phyloP scores from a whole-genome alignment of 23 red algal species.

The Gracilaria domingensis region DNA sequence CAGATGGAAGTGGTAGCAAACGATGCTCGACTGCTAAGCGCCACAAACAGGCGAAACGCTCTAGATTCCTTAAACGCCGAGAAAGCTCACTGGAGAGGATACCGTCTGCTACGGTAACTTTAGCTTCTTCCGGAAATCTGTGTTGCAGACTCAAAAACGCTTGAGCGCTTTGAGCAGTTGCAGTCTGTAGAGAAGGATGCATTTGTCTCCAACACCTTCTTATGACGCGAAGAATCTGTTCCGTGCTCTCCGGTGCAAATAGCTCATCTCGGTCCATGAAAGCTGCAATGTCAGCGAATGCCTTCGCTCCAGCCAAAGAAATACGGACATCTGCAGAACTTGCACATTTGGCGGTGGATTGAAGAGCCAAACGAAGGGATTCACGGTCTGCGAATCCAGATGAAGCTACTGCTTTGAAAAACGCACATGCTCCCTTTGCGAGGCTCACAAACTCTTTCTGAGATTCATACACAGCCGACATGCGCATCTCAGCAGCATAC shows the following conservation, averaged over 20 bases:
- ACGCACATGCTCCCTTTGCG: slow-evolving; percentile 62
- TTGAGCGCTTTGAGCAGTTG: slow-evolving; percentile 74
- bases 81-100: slow-evolving; percentile 60
- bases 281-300: slow-evolving; percentile 53
- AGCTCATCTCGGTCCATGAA: slow-evolving; percentile 33
- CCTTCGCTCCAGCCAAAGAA: slow-evolving; percentile 64
- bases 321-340: slow-evolving; percentile 65
- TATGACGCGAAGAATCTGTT: slow-evolving; percentile 57
- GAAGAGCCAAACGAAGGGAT: slow-evolving; percentile 40
- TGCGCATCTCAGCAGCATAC: slow-evolving; percentile 57
- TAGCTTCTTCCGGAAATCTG: slow-evolving; percentile 64
- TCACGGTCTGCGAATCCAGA: slow-evolving; percentile 41
- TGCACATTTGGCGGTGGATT: slow-evolving; percentile 67
- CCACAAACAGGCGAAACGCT: slow-evolving; percentile 76
- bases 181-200: slow-evolving; percentile 71
- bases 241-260: slow-evolving; percentile 19
- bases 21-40: slow-evolving; percentile 70
- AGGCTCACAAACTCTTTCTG: slow-evolving; percentile 52
- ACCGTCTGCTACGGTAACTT: slow-evolving; percentile 61
- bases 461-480: slow-evolving; percentile 52
- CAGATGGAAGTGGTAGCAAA: slow-evolving; percentile 64
- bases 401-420: slow-evolving; percentile 44
- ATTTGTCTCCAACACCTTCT: slow-evolving; percentile 70
- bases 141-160: slow-evolving; percentile 59
- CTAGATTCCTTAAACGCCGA: slow-evolving; percentile 63